phyloP scores from a whole-genome alignment of 78 protist genomes.

The Ministeria vibrans region DNA sequence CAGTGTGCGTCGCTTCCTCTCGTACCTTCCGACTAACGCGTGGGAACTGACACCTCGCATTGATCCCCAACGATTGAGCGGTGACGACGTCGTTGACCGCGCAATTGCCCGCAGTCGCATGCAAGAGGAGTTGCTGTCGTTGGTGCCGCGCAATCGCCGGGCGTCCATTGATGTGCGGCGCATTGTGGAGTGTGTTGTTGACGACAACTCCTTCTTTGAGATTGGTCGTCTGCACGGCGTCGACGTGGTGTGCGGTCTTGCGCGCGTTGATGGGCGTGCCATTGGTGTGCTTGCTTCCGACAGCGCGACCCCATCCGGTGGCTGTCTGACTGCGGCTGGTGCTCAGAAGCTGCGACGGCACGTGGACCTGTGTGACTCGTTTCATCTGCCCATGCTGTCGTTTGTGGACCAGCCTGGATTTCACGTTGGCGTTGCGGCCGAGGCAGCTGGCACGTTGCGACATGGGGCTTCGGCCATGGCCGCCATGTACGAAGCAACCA shows the following conservation, averaged over 20 bases:
- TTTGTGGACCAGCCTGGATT: slow-evolving; percentile 21
- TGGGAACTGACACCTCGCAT: neutral
- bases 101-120: neutral
- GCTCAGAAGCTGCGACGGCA: slow-evolving; percentile 6
- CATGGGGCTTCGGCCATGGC: neutral
- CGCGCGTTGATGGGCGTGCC: neutral
- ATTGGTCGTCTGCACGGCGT: neutral
- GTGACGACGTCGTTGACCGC: neutral
- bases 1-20: neutral
- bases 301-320: neutral
- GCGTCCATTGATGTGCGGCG: neutral
- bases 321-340: too few species aligned
- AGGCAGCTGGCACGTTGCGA: neutral
- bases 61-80: neutral
- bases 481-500: neutral
- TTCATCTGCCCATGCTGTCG: neutral
- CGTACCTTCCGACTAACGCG: neutral
- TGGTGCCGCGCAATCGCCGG: neutral
- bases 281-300: neutral
- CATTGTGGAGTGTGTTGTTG: neutral
- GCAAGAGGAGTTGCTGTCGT: neutral
- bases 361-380: slow-evolving; percentile 9
- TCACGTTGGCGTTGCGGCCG: neutral
- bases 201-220: neutral
- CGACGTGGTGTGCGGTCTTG: neutral